A percentile compares a stretch with the other conserved stretches of the same genome.
These are phyloP conservation scores for Ambrosia hybrid DNA, from an alignment of 140 eudicot species.

Conservation along the genomic window DNA sequence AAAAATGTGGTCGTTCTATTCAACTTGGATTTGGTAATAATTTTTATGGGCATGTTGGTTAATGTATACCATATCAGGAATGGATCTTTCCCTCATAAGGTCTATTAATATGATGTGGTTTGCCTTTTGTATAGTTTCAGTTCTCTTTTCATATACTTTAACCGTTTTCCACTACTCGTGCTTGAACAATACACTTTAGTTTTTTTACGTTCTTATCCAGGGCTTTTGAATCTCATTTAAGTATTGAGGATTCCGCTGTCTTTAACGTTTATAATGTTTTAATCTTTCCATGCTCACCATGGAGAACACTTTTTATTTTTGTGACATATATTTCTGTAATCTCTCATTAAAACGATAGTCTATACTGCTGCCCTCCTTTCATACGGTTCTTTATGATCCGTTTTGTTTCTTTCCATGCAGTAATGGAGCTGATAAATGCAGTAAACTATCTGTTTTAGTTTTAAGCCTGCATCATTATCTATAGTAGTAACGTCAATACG, in stretches of 20 bases:
- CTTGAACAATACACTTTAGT: too few species aligned
- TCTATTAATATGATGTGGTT: neutral
- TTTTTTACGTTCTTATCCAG: too few species aligned
- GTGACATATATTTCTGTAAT: neutral
- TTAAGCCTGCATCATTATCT: neutral
- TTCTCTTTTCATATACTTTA: too few species aligned
- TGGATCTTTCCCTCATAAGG: neutral
- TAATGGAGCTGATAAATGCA: neutral
- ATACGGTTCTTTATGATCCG: neutral
- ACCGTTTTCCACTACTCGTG: too few species aligned
- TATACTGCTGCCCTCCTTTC: neutral
- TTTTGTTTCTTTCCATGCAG: neutral
- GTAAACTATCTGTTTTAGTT: neutral
- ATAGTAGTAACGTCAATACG: neutral
- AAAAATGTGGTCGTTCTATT: neutral
- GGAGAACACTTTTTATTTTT: neutral
- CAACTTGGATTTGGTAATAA: neutral
- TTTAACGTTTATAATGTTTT: neutral
- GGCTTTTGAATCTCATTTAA: neutral
- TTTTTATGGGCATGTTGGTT: constrained; percentile 5
- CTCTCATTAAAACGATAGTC: too few species aligned
- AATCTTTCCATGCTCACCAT: neutral
- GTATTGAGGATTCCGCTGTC: neutral
- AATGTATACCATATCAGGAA: neutral
- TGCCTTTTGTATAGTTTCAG: too few species aligned